Evolutionary conservation across 2,329 filamentous ascomycete species (phyloP).

Genomic region (Lasiodiplodia sp.): DNA sequence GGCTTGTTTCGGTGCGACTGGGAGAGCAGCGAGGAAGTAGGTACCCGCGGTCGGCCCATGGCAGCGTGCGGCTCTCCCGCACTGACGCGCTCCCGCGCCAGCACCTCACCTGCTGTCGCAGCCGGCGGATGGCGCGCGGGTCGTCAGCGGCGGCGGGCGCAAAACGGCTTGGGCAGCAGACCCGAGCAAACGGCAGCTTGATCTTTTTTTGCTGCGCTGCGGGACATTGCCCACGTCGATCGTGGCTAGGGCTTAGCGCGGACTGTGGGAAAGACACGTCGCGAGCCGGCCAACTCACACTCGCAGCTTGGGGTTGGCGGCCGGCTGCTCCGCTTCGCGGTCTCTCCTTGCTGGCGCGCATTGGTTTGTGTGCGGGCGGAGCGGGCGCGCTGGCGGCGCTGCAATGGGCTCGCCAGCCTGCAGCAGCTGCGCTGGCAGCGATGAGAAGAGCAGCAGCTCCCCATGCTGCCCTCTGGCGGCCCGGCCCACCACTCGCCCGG

Average conservation of each 20-base stretch:
- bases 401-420: conserved; percentile 19
- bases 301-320: conserved; percentile 19
- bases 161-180: background rate
- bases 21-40: conserved; percentile 12
- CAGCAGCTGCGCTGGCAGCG: conserved; percentile 29
- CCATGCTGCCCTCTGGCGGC: conserved; percentile 23
- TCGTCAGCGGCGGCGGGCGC: background rate
- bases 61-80: conserved; percentile 12
- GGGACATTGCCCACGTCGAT: conserved; percentile 24
- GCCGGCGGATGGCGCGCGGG: conserved; percentile 17
- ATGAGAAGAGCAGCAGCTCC: conserved; percentile 5
- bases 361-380: background rate
- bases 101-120: background rate
- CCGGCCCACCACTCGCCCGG: conserved; percentile 27
- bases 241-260: conserved; percentile 22
- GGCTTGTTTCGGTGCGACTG: conserved; percentile 3
- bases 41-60: conserved; percentile 20
- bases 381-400: conserved; percentile 17
- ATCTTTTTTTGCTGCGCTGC: conserved; percentile 11
- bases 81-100: background rate
- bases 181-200: conserved; percentile 23
- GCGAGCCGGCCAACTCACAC: conserved; percentile 29
- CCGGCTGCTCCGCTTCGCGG: conserved; percentile 19
- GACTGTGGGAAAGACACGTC: conserved; percentile 27
- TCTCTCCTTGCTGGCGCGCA: conserved; percentile 17